Evolutionary conservation across 495 filamentous ascomycete species (phyloP).

Genomic region (Neurospora sp.): DNA sequence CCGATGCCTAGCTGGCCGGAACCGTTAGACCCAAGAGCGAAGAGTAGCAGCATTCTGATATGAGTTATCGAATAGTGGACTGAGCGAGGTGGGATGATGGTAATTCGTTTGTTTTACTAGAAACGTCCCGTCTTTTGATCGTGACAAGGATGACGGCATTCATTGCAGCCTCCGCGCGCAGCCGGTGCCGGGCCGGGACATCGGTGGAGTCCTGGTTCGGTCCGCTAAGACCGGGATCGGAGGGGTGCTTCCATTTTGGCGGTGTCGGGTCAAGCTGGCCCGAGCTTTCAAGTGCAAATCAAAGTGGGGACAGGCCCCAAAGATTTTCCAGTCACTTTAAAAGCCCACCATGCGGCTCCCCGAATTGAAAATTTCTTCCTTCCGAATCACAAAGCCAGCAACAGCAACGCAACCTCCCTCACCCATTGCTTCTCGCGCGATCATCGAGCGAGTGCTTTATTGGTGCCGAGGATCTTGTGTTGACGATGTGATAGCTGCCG

Average conservation of each 20-base stretch:
- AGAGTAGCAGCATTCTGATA: slow-evolving; percentile 40
- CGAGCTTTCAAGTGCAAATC: background rate
- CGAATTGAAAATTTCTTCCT: slow-evolving; percentile 6
- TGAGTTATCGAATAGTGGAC: background rate
- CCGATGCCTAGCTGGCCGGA: slow-evolving; percentile 77
- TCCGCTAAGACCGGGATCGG: background rate
- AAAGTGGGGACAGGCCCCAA: slow-evolving; percentile 2
- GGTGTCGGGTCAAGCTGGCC: background rate
- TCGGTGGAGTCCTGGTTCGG: background rate
- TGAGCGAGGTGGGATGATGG: background rate
- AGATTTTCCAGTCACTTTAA: slow-evolving; percentile 2
- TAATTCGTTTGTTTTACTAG: background rate
- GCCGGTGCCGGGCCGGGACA: background rate
- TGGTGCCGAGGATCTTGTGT: background rate
- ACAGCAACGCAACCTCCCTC: background rate
- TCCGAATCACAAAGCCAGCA: slow-evolving; percentile 4
- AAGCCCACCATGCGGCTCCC: slow-evolving; percentile 4
- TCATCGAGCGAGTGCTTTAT: background rate
- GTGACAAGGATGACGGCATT: background rate
- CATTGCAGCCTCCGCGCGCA: background rate
- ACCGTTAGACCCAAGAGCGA: slow-evolving; percentile 86
- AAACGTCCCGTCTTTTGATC: background rate
- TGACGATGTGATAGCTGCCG: background rate
- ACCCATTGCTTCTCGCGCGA: background rate
- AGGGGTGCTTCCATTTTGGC: background rate